phyloP scores from a whole-genome alignment of 2,329 filamentous ascomycete species.

The Xylariaceae sp. region DNA sequence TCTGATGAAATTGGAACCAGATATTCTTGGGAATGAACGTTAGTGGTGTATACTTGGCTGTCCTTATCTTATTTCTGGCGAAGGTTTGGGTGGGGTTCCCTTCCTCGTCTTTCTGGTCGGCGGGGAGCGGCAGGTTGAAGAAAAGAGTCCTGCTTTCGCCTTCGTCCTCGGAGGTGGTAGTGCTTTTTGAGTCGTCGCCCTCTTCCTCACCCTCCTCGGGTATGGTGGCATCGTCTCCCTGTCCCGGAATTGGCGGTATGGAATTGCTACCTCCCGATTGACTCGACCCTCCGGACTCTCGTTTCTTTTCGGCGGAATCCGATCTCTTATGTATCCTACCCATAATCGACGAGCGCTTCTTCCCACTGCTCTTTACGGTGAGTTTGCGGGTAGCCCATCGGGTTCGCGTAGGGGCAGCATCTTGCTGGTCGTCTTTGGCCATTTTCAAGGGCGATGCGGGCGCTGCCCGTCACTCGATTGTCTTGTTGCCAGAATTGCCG shows the following conservation, averaged over 20 bases:
- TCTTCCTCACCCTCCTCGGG: constrained; percentile 33
- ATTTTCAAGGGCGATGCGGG: constrained; percentile 36
- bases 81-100: constrained; percentile 68
- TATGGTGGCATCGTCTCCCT: constrained; percentile 25
- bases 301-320: constrained; percentile 66
- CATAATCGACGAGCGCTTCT: constrained; percentile 80
- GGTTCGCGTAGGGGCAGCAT: constrained; percentile 67
- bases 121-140: constrained; percentile 81
- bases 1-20: constrained; percentile 97
- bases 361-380: constrained; percentile 67
- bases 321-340: constrained; percentile 65
- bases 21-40: constrained; percentile 96
- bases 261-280: constrained; percentile 29
- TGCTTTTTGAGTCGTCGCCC: constrained; percentile 35
- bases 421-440: constrained; percentile 31
- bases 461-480: constrained; percentile 41
- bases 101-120: constrained; percentile 72
- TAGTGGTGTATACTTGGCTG: constrained; percentile 92
- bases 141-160: constrained; percentile 60
- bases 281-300: constrained; percentile 36
- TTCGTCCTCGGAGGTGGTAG: constrained; percentile 36
- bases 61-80: constrained; percentile 93
- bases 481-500: constrained; percentile 40
- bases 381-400: constrained; percentile 96
- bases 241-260: constrained; percentile 26